A percentile compares a stretch with the other conserved stretches of the same genome.
Conservation (phyloP, 768 basidiomycete species). For the Tulasnella sp. region DNA sequence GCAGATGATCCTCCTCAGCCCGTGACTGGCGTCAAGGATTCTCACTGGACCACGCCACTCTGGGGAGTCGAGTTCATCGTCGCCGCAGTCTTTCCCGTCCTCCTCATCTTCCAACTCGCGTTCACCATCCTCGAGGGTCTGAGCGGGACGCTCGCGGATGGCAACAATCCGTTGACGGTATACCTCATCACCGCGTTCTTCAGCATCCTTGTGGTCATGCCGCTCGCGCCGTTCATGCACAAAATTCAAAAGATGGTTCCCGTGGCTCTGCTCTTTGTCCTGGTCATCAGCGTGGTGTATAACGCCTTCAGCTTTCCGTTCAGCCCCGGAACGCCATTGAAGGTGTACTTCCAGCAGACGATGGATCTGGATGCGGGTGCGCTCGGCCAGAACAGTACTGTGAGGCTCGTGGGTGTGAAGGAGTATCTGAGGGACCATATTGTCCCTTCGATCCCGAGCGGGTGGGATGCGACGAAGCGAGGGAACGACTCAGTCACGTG, state of each 20-base stretch:
- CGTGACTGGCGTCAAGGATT: not conserved
- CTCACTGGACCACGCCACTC: conserved; percentile 30
- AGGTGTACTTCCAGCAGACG: conserved; percentile 58
- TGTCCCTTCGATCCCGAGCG: conserved; percentile 43
- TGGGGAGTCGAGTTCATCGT: conserved; percentile 54
- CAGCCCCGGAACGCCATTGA: conserved; percentile 47
- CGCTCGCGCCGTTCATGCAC: conserved; percentile 53
- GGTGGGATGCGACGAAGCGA: conserved; percentile 26
- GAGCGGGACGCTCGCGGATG: conserved; percentile 53
- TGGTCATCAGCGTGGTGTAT: conserved; percentile 34
- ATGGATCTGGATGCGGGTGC: conserved; percentile 33
- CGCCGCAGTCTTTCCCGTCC: conserved; percentile 41
- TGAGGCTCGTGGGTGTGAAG: conserved; percentile 21
- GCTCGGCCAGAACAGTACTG: conserved; percentile 18
- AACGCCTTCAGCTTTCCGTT: conserved; percentile 49
- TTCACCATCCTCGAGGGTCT: conserved; percentile 38
- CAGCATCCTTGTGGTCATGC: conserved; percentile 42
- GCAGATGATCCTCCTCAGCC: not conserved
- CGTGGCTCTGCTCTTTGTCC: conserved; percentile 30
- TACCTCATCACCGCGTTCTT: conserved; percentile 39
- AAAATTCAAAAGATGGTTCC: conserved; percentile 36
- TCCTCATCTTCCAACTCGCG: conserved; percentile 42
- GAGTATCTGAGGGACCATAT: conserved; percentile 35
- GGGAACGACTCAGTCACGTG: conserved; percentile 25
- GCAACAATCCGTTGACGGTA: conserved; percentile 41